A percentile compares a stretch with the other conserved stretches of the same genome.
Evolutionary conservation across 2,329 filamentous ascomycete species (phyloP).

Genomic region (Calcarisporium arbuscula): DNA sequence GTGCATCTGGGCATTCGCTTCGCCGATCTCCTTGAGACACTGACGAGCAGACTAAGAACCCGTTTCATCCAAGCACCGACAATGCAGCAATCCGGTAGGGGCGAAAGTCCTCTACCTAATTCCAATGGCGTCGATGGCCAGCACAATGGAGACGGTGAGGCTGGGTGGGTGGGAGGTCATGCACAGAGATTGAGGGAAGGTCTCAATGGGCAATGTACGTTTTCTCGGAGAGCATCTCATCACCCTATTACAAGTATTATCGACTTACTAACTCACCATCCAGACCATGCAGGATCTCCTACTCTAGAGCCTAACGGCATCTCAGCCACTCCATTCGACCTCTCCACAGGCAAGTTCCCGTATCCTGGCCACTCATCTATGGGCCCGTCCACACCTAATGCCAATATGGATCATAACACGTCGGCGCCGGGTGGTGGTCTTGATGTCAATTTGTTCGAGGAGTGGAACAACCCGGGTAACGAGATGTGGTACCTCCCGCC

Average conservation of each 20-base stretch:
- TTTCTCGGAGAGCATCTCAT: no score
- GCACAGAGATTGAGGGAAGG: constrained; percentile 34
- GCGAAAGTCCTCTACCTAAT: constrained; percentile 32
- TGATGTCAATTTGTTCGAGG: constrained; percentile 41
- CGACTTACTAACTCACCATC: no score
- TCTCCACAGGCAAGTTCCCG: constrained; percentile 48
- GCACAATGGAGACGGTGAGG: constrained; percentile 14
- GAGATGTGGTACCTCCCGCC: constrained; percentile 64
- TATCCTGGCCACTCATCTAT: constrained; percentile 45
- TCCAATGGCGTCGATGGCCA: constrained; percentile 19
- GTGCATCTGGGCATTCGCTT: constrained; percentile 81
- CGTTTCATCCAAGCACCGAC: constrained; percentile 64
- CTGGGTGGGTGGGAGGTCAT: constrained; percentile 29
- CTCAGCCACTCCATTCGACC: constrained; percentile 57
- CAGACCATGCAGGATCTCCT: constrained; percentile 29
- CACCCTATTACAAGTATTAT: no score
- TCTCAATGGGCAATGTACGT: constrained; percentile 31
- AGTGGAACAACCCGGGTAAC: constrained; percentile 48
- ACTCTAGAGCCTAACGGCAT: constrained; percentile 42
- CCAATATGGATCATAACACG: constrained; percentile 25
- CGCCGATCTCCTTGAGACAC: constrained; percentile 71
- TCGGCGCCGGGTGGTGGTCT: constrained; percentile 17
- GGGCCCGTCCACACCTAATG: constrained; percentile 43
- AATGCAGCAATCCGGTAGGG: constrained; percentile 32
- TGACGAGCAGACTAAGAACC: constrained; percentile 67